Base-by-base conservation (phyloP, 805 yeast genomes). In the Cyberlindnera saturnus region DNA sequence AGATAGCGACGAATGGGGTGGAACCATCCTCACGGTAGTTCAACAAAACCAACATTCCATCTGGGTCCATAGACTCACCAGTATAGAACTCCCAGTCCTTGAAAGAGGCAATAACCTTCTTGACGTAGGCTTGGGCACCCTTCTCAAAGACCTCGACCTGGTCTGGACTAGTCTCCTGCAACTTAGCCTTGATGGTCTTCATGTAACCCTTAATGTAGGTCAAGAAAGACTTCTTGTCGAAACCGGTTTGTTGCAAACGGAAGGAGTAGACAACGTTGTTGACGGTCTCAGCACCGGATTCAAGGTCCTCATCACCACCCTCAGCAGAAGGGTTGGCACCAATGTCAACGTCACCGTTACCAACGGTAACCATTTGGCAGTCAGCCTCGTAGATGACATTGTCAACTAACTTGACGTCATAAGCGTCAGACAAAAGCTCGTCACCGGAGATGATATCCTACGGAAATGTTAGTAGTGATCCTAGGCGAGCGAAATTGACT, bases 31-130 rank as follows among this genome's bases (percentile, higher is more conserved):
- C 99, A 77, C 99, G 95, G 89, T 91, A 93, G 95, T 93, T 93
- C 74, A 93, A 86, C 71, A 93, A 81, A 60, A 89, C 88, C 66
- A 93, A 74, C 99, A 93, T 93, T 60, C 84, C 99, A 74, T 93
- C 99, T 71, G 99, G 99, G 82, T 93, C 97, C 99, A 93, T 93
- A 67, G 96, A 86, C 79, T 91, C 98, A 79, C 99, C 98, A 60
- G 96, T 91, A 90, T 74, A 93, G 81, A 93, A 93, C 69, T 93
- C 99, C 95, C 95, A 93, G 82, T 93, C 99, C 68, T 84, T 85
- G 93, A 93, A 93, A 72, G 90, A 84, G 64, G 82, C 85, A 63
- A 93, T 71, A 57, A 93, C 84, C 81, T 93, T 93, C 87, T 93
- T 93, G 73, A 86, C 95, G 81, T 90, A 93, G 61, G 86, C 73